Evolutionary conservation across 1,284 basidiomycete genomes (phyloP).

Genomic region (Pholiota adiposa): DNA sequence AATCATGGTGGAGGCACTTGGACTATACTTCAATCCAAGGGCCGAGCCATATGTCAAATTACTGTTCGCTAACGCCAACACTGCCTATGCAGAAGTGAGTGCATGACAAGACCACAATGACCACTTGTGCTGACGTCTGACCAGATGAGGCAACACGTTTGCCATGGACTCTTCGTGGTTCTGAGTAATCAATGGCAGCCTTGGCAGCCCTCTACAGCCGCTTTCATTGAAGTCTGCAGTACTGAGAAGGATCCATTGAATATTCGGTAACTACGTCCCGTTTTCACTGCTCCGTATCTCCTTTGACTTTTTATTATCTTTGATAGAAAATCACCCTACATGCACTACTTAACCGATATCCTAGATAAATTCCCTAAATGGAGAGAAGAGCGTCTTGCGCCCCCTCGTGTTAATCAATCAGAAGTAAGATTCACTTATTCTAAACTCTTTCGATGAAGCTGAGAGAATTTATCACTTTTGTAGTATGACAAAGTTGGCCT

Average conservation of each 20-base stretch:
- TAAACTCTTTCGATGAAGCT: conserved; percentile 4
- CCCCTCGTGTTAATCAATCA: conserved; percentile 79
- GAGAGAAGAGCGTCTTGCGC: conserved; percentile 80
- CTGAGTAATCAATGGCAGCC: conserved; percentile 75
- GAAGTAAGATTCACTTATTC: conserved; percentile 45
- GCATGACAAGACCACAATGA: conserved; percentile 5
- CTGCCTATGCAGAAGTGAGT: conserved; percentile 82
- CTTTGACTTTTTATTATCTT: conserved; percentile 8
- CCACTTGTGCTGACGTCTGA: conserved; percentile 5
- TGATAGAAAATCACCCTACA: conserved; percentile 59
- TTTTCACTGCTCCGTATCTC: conserved; percentile 4
- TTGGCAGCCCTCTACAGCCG: conserved; percentile 67
- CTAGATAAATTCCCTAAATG: conserved; percentile 63
- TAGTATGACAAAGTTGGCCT: conserved; percentile 88
- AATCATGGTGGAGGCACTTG: conserved; percentile 61
- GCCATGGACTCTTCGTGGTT: conserved; percentile 69
- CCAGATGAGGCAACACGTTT: conserved; percentile 75
- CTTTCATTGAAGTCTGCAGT: conserved; percentile 69
- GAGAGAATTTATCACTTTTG: conserved; percentile 21
- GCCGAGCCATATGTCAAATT: conserved; percentile 71
- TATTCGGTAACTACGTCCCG: conserved; percentile 47
- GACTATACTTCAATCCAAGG: conserved; percentile 67
- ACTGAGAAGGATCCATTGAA: conserved; percentile 68
- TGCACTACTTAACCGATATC: conserved; percentile 58
- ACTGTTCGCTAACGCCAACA: conserved; percentile 78